Evolutionary conservation across 2,329 filamentous ascomycete genomes (phyloP).

Genomic region (Ophidiomyces ophidiicola): DNA sequence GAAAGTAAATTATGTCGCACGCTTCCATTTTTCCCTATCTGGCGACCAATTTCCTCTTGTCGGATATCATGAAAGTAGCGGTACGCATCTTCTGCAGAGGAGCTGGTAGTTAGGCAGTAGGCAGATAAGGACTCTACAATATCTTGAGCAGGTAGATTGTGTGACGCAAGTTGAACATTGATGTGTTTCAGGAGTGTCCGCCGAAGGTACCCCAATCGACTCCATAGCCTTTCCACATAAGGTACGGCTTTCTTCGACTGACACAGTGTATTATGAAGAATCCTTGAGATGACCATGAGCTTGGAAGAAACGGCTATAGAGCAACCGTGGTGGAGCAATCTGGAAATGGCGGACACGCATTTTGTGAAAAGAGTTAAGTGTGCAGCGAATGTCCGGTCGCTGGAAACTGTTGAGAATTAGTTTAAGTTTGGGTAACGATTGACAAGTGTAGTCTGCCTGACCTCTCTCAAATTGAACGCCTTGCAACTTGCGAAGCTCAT

Average conservation of each 20-base stretch:
- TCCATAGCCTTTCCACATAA: slow-evolving; percentile 51
- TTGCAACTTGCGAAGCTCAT: slow-evolving; percentile 43
- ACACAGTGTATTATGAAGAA: slow-evolving; percentile 61
- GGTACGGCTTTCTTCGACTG: slow-evolving; percentile 38
- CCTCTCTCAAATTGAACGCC: slow-evolving; percentile 24
- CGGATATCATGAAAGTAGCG: slow-evolving; percentile 66
- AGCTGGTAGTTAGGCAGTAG: slow-evolving; percentile 69
- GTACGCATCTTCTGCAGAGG: slow-evolving; percentile 65
- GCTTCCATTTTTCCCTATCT: slow-evolving; percentile 43
- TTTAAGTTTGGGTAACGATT: slow-evolving; percentile 9
- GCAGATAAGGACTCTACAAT: slow-evolving; percentile 67
- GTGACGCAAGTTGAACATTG: slow-evolving; percentile 42
- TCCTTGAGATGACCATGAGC: slow-evolving; percentile 59
- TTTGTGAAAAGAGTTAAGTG: slow-evolving; percentile 48
- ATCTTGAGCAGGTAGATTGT: slow-evolving; percentile 32
- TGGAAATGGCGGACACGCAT: slow-evolving; percentile 42
- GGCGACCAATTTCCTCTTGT: slow-evolving; percentile 52
- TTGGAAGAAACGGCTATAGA: slow-evolving; percentile 51
- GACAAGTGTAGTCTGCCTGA: slow-evolving; percentile 15
- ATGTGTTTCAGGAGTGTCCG: slow-evolving; percentile 53
- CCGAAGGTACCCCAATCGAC: slow-evolving; percentile 50
- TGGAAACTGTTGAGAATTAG: slow-evolving; percentile 22
- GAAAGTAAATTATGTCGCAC: slow-evolving; percentile 44
- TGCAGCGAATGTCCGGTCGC: slow-evolving; percentile 37
- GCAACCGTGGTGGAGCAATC: slow-evolving; percentile 40